Evolutionary conservation across 2,329 filamentous ascomycete genomes (phyloP).

Genomic region (Penicillium rolfsii): DNA sequence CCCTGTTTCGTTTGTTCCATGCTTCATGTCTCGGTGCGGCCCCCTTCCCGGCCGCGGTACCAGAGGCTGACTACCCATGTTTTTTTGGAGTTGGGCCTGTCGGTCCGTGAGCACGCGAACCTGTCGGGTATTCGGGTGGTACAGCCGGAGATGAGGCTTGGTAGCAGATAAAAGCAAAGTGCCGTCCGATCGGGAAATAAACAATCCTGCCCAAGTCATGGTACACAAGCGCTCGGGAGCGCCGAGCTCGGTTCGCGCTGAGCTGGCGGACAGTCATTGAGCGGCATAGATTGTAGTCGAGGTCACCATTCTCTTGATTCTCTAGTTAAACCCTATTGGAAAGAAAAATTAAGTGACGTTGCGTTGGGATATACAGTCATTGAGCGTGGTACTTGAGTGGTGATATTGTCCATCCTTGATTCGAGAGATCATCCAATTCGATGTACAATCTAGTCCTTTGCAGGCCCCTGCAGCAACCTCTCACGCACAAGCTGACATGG

Average conservation of each 20-base stretch:
- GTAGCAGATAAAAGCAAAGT: not conserved
- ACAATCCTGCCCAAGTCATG: not conserved
- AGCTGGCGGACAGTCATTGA: not conserved
- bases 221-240: not conserved
- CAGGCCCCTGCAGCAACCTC: conserved; percentile 15
- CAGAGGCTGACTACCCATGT: conserved; percentile 20
- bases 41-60: conserved; percentile 17
- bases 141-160: conserved; percentile 5
- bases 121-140: conserved; percentile 14
- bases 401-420: not conserved
- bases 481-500: conserved; percentile 7
- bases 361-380: not conserved
- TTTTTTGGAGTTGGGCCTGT: conserved; percentile 19
- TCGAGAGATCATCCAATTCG: not conserved
- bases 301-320: not conserved
- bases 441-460: not conserved
- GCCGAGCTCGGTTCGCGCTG: not conserved
- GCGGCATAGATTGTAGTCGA: not conserved
- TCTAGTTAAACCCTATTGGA: not conserved
- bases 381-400: not conserved
- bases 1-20: conserved; percentile 10
- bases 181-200: not conserved
- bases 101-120: conserved; percentile 16
- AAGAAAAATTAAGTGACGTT: not conserved
- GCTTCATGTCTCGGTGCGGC: not conserved